phyloP scores from a whole-genome alignment of 2,329 filamentous ascomycete genomes.

The Fusarium equiseti region DNA sequence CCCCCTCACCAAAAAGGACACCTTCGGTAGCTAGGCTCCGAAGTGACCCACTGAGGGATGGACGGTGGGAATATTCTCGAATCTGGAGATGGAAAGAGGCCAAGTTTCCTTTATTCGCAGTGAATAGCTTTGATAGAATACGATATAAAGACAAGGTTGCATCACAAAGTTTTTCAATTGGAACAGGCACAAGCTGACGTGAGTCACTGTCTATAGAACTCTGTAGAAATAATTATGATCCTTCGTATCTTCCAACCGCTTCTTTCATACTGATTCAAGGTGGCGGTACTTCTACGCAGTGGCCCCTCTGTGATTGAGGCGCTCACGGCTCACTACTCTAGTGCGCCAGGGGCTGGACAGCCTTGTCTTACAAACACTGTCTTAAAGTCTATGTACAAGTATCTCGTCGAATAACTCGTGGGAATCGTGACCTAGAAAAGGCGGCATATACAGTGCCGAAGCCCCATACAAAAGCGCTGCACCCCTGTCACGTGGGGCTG shows the following conservation, averaged over 20 bases:
- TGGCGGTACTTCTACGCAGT: slow-evolving; percentile 15
- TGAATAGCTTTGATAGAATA: background rate
- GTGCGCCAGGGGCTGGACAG: slow-evolving; percentile 31
- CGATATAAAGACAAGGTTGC: background rate
- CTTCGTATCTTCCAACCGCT: slow-evolving; percentile 13
- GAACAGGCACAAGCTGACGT: slow-evolving; percentile 11
- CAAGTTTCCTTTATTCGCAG: slow-evolving; percentile 27
- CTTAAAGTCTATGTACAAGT: slow-evolving; percentile 5
- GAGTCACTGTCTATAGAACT: slow-evolving; percentile 37
- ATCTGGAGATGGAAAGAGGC: slow-evolving; percentile 46
- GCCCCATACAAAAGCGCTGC: background rate
- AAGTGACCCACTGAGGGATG: slow-evolving; percentile 28
- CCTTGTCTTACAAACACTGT: slow-evolving; percentile 40
- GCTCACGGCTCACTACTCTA: slow-evolving; percentile 21
- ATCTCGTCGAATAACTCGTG: background rate
- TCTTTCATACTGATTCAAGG: slow-evolving; percentile 4
- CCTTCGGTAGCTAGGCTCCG: slow-evolving; percentile 42
- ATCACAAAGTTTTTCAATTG: background rate
- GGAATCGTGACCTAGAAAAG: slow-evolving; percentile 2
- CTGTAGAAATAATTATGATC: slow-evolving; percentile 22
- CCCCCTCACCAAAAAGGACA: slow-evolving; percentile 30
- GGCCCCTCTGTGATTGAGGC: slow-evolving; percentile 22
- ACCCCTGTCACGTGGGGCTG: slow-evolving; percentile 53
- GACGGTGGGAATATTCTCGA: slow-evolving; percentile 47
- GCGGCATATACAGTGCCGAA: slow-evolving; percentile 41